Base-by-base conservation (phyloP, 441 rosid species). In the Erodium moschatum region DNA sequence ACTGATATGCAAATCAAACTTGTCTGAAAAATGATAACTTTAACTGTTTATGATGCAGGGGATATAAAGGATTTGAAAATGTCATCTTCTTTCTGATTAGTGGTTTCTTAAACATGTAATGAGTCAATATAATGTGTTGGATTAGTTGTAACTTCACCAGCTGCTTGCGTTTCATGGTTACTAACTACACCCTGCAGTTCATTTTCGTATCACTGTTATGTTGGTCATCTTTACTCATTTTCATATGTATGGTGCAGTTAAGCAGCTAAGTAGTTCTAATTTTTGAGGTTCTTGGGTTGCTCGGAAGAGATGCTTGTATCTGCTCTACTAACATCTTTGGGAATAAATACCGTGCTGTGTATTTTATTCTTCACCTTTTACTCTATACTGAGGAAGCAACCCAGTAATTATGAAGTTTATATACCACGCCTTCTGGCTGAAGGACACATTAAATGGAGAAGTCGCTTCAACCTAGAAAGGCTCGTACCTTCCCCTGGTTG, bases 281-380 rank as follows among this genome's bases (percentile, higher is more conserved):
- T 65, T 72, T 40, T 35, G 54, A 72, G 78, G 68, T 71, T 24
- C 67, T 70, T 70, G 58, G 56, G 38, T 44, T 78, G 38, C 9
- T 65, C 33, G 63, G 61, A 13, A 48, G 72, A 80, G 75, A 93
- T 93, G 98, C 86, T 87, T 8, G 86, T 93, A 20, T 93, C 98
- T n/a, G 97, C 98, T n/a, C 89, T 93, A 66, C 58, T 92, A 67
- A 93, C 96, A 40, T 93, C 98, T 8, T 52, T 93, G 79, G 96
- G 85, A 68, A 93, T 93, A 79, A 93, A 93, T 78, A 84, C 90
- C 18, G 85, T 79, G 67, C 90, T 93, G 4, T 90, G 98, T 72
- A 76, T 89, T 66, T 29, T 87, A 40, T 82, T 93, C 82, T 83
- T 90, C 73, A 83, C 71, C 38, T 70, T 89, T 68, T 90, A 90